Evolutionary conservation across 345 rosid genomes (phyloP), one percentile per base, ranked within the genome.

Genomic region (Eucalyptus leucophloia): DNA sequence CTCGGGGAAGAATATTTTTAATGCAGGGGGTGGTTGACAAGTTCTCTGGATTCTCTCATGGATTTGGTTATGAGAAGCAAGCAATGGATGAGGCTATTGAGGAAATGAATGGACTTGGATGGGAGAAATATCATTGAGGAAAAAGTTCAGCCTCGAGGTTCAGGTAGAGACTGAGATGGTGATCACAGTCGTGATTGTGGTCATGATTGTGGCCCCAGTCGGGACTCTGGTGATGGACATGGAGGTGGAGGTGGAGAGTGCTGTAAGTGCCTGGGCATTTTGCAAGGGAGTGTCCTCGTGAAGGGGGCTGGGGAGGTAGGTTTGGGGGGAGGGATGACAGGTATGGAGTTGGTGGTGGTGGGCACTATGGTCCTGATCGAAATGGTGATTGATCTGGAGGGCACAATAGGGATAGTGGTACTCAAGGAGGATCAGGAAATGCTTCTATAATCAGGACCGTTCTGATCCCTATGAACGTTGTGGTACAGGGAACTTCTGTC

Each of bases 11-110:
- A 56, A 56, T 24, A 56, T 56, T 56, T 56, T 24, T 56, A 24
- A 56, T 56, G 30, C 30, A 9, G 30, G 28, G 26, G 62, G 13
- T 56, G 30, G 3, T 56, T 56, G 62, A 56, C 60, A 56, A 56
- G 60, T 56, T 56, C 60, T 56, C 60, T 56, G 28, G 28, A 56
- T 10, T 3, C 60, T 56, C 28, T 56, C 3, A 1, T 56, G 62
- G 62, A 56, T 56, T 23, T 56, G 60, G 60, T 56, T 54, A 56
- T 56, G 60, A 56, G 54, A 95, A 93, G 85, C 89, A 92, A 37
- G 98, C 97, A 44, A 95, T 97, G 99, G 97, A 95, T 67, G 98
- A 97, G 53, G 99, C 99, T 86, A 95, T 96, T 91, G 94, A 94
- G 58, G 96, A 89, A 83, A 96, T 96, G 98, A 95, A 97, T 90